Percentiles rank a stretch among this genome's conserved stretches.
Evolutionary conservation across 1,284 basidiomycete genomes (phyloP).

Genomic region (Cutaneotrichosporon dermatis): DNA sequence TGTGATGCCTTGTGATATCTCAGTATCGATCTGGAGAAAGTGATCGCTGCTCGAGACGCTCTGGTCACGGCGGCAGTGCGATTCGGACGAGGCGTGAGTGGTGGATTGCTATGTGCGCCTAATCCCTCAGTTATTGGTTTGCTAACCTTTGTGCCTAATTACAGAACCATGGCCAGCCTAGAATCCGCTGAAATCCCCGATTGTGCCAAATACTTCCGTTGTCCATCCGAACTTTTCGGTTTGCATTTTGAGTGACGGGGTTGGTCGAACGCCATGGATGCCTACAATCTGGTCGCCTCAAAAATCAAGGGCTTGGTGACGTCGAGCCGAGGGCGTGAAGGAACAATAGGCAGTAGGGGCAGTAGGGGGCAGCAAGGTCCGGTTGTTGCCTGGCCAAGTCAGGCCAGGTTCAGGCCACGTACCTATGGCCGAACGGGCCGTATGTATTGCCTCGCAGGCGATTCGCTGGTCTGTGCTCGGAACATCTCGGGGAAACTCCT

Average conservation of each 20-base stretch:
- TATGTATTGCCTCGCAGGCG: no score
- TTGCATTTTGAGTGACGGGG: neutral
- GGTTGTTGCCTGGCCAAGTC: neutral
- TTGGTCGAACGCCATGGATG: neutral
- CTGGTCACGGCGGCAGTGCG: no score
- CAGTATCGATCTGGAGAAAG: neutral
- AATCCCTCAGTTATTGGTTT: neutral
- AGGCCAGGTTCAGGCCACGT: neutral
- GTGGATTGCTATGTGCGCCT: neutral
- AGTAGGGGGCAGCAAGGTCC: no score
- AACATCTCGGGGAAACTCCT: constrained; percentile 1
- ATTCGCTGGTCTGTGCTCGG: constrained; percentile 5
- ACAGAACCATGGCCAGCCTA: no score
- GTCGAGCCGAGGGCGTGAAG: neutral
- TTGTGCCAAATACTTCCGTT: no score
- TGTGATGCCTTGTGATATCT: neutral
- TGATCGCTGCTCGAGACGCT: neutral
- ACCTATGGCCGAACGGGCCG: no score
- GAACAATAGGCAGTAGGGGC: neutral
- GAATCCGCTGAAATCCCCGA: no score
- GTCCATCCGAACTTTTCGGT: no score
- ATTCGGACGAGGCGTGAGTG: neutral
- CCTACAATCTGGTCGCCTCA: no score
- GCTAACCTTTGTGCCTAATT: no score
- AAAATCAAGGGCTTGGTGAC: no score